Evolutionary conservation across 106 monocot species (phyloP).

Genomic region (Platanthera zijinensis): DNA sequence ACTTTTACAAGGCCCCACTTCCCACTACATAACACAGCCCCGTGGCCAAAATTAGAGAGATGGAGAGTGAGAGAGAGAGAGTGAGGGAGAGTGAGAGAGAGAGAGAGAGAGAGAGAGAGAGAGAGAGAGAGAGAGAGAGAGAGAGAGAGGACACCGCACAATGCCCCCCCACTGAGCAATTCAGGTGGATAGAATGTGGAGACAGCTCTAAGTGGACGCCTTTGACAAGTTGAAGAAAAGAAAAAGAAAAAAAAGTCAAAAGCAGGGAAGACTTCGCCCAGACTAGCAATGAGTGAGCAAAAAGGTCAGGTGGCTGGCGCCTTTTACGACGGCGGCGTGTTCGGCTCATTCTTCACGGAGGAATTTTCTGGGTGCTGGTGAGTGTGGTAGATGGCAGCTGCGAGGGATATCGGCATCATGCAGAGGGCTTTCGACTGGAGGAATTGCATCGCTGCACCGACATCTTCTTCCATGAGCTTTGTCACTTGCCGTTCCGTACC

Average conservation of each 20-base stretch:
- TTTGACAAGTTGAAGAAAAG: conserved; percentile 34
- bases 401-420: conserved; percentile 60
- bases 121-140: neutral
- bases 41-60: conserved; percentile 20
- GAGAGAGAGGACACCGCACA: conserved; percentile 16
- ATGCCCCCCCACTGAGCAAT: conserved; percentile 8
- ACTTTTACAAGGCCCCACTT: conserved; percentile 38
- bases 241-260: conserved; percentile 13
- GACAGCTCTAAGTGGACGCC: conserved; percentile 27
- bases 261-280: neutral
- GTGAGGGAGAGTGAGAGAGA: no score
- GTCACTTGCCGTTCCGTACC: conserved; percentile 59
- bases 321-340: conserved; percentile 26
- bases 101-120: neutral
- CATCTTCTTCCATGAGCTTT: conserved; percentile 66
- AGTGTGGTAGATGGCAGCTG: conserved; percentile 42
- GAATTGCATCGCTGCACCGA: conserved; percentile 58
- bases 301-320: neutral
- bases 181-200: conserved; percentile 13
- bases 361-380: conserved; percentile 28
- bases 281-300: neutral
- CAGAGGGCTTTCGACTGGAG: conserved; percentile 64
- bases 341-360: conserved; percentile 48
- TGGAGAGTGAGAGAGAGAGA: no score
- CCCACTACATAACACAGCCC: conserved; percentile 44